These are phyloP conservation scores for Helicocarpus griseus DNA, from an alignment of 2,329 filamentous ascomycete species.

Conservation along the genomic window DNA sequence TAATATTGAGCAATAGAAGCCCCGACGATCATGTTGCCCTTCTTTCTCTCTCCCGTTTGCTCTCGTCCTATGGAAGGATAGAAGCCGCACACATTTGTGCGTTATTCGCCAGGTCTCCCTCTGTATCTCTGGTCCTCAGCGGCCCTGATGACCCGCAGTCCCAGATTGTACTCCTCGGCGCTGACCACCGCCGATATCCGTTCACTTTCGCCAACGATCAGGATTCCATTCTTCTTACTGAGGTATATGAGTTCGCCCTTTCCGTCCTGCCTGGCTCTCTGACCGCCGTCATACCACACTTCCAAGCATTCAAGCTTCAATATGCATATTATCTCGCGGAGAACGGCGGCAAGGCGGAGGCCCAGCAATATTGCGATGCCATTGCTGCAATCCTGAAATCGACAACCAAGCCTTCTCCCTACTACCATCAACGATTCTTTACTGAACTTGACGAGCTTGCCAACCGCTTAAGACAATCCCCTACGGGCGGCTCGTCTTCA, in stretches of 20 bases:
- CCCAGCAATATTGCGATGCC: constrained; percentile 82
- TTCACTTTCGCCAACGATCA: constrained; percentile 68
- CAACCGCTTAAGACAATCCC: constrained; percentile 73
- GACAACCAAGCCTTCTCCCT: constrained; percentile 74
- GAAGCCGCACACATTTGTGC: constrained; percentile 94
- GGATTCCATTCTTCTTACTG: constrained; percentile 84
- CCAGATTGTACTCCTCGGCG: constrained; percentile 74
- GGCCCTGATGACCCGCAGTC: constrained; percentile 72
- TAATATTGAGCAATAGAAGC: constrained; percentile 83
- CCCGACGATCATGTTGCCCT: constrained; percentile 68
- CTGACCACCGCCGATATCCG: constrained; percentile 64
- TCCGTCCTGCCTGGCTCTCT: constrained; percentile 56
- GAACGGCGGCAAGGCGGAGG: constrained; percentile 69
- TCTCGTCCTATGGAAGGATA: constrained; percentile 74
- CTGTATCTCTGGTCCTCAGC: constrained; percentile 55
- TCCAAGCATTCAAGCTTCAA: constrained; percentile 84
- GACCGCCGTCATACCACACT: constrained; percentile 59
- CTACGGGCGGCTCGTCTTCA: constrained; percentile 68
- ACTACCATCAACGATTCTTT: constrained; percentile 70
- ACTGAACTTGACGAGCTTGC: constrained; percentile 71
- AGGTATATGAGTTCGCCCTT: constrained; percentile 86
- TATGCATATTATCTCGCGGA: constrained; percentile 79
- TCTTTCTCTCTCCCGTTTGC: constrained; percentile 66
- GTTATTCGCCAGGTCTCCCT: constrained; percentile 61
- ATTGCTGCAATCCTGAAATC: constrained; percentile 67